phyloP scores from a whole-genome alignment of 305 asterid species.

The Solanum aculeatissimum region DNA sequence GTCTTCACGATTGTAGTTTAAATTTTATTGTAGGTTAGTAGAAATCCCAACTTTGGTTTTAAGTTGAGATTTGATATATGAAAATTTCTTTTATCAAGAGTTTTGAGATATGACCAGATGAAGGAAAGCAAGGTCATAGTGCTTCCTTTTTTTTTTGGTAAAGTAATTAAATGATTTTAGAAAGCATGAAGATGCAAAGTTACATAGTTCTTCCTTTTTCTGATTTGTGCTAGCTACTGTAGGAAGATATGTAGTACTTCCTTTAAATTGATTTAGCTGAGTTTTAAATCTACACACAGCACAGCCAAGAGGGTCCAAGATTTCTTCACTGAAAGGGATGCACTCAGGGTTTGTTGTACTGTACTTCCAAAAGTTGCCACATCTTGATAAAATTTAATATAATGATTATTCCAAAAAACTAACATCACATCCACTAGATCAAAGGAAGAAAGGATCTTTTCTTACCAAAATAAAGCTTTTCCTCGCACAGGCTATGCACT shows the following conservation, averaged over 20 bases:
- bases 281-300: background rate
- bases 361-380: background rate
- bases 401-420: background rate
- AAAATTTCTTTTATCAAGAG: background rate
- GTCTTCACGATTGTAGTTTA: background rate
- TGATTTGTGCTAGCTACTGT: background rate
- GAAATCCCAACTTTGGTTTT: background rate
- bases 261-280: background rate
- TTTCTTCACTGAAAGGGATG: background rate
- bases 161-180: too few species aligned
- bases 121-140: background rate
- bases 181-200: too few species aligned
- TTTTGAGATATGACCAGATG: background rate
- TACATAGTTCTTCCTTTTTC: background rate
- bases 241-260: background rate
- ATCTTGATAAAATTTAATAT: background rate
- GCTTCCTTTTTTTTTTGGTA: background rate
- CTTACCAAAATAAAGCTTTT: slow-evolving; percentile 86
- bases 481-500: slow-evolving; percentile 86
- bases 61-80: background rate
- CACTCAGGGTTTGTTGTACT: background rate
- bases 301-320: background rate
- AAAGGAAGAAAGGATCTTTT: background rate
- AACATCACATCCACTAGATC: background rate
- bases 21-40: background rate